Evolutionary conservation across 805 yeast species (phyloP), one percentile per base, ranked within the genome.

Genomic region (Candida manassasensis): DNA sequence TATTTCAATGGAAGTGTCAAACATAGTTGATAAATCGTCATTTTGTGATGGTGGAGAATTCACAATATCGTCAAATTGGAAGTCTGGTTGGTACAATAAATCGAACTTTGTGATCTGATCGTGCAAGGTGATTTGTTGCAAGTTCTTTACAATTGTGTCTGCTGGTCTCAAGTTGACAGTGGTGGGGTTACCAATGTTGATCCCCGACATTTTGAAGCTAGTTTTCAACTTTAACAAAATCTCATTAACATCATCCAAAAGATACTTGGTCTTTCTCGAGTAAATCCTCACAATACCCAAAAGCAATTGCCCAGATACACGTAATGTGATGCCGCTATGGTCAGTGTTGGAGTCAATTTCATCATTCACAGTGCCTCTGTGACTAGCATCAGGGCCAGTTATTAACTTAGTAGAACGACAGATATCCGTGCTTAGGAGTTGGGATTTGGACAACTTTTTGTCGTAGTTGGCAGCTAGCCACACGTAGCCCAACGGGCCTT

Each of bases 381-480:
- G 84, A 24, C 9, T 24, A 5, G 27, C 22, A 19, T 10, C 22
- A 19, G 9, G 22, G 10, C 10, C 22, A n/a, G 26, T 13, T 87
- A 41, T 71, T 6, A 41, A 47, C 30, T 45, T 45, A 6, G 71
- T 59, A 2, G 71, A 81, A 40, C 78, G 73, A 10, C 73, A 53
- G 39, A 89, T 79, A 47, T 84, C 75, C 10, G 96, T 81, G 47
- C 75, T 79, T 32, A 86, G 64, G 29, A 81, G 67, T 52, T 84
- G 90, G 35, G 75, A 77, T 48, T 82, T 81, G 28, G 88, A 72
- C 21, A 85, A 71, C 45, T 80, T 81, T 48, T 78, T 77, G 47
- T 88, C 95, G 59, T 88, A 72, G 53, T 85, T 88, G 14, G 96
- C 90, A 7, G 96, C 96, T 31, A 88, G 68, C 96, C 96, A 88